Percentiles rank a stretch among this genome's conserved stretches.
Conservation (phyloP, 140 eudicot species). For the Bidens hawaiensis region DNA sequence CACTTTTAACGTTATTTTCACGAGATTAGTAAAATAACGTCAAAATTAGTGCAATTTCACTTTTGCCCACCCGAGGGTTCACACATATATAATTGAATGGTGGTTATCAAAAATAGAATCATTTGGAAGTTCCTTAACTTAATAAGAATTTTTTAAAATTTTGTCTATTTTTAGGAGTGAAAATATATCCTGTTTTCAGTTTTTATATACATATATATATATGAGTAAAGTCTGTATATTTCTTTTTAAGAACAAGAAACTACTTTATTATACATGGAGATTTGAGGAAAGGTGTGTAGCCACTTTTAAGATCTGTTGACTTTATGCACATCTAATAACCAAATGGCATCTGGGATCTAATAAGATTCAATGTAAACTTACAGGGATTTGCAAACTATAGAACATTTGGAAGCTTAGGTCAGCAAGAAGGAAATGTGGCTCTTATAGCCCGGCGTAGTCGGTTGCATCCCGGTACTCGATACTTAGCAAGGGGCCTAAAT, state of each 20-base stretch:
- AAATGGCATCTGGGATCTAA: constrained; percentile 22
- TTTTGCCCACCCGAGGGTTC: no score
- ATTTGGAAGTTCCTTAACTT: background rate
- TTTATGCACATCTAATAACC: constrained; percentile 12
- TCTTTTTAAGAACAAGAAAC: background rate
- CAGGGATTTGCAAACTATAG: constrained; percentile 93
- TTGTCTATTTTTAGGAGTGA: background rate
- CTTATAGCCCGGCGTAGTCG: constrained; percentile 94
- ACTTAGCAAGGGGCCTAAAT: constrained; percentile 88
- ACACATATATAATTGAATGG: background rate
- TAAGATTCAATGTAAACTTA: constrained; percentile 26
- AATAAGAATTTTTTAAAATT: background rate
- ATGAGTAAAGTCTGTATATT: no score
- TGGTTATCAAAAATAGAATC: background rate
- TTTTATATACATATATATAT: no score
- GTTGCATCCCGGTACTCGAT: constrained; percentile 96
- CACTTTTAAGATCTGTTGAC: background rate
- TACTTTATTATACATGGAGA: background rate
- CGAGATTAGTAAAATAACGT: no score
- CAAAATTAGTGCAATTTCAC: no score
- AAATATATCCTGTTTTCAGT: no score
- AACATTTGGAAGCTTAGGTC: constrained; percentile 89
- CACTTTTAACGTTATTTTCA: no score
- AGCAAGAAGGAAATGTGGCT: constrained; percentile 88
- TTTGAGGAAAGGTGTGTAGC: background rate